These are phyloP conservation scores for Cryptosporidium canis DNA, from an alignment of 169 alveolate genomes.

Conservation along the genomic window DNA sequence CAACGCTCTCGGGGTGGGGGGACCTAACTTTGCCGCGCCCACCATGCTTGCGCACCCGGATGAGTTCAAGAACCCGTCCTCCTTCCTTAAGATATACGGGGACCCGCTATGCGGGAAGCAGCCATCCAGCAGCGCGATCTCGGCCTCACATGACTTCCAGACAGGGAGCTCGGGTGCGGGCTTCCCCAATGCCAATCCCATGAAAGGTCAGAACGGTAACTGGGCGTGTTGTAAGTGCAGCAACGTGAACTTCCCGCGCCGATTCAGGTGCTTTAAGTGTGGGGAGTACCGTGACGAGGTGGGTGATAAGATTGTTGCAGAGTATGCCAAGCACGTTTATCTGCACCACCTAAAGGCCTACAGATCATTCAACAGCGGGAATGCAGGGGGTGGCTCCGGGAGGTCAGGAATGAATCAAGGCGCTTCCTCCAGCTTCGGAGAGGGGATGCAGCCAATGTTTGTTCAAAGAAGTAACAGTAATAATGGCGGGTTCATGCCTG, in stretches of 20 bases:
- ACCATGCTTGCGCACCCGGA: conserved; percentile 72
- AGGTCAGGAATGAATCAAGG: not conserved
- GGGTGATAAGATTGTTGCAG: conserved; percentile 80
- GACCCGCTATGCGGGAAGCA: conserved; percentile 79
- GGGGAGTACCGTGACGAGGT: conserved; percentile 75
- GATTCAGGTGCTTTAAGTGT: conserved; percentile 81
- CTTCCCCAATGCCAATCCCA: conserved; percentile 54
- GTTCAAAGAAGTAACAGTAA: conserved; percentile 1
- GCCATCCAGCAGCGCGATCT: not conserved
- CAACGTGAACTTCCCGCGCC: conserved; percentile 82
- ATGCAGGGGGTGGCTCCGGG: not conserved
- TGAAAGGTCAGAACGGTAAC: conserved; percentile 80
- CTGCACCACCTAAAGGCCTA: conserved; percentile 76
- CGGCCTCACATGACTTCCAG: conserved; percentile 17
- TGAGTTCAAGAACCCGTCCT: conserved; percentile 77
- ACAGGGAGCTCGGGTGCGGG: not conserved
- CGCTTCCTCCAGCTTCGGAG: not conserved
- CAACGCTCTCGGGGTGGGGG: conserved; percentile 57
- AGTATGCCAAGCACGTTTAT: conserved; percentile 80
- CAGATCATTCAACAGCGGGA: conserved; percentile 22
- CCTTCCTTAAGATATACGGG: conserved; percentile 81
- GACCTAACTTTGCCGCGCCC: conserved; percentile 72
- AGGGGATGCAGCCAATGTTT: not conserved
- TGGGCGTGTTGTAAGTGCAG: conserved; percentile 81
- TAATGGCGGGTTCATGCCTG: not conserved